phyloP scores from a whole-genome alignment of 108 stramenopile genomes.

The Epithemia pelagica region DNA sequence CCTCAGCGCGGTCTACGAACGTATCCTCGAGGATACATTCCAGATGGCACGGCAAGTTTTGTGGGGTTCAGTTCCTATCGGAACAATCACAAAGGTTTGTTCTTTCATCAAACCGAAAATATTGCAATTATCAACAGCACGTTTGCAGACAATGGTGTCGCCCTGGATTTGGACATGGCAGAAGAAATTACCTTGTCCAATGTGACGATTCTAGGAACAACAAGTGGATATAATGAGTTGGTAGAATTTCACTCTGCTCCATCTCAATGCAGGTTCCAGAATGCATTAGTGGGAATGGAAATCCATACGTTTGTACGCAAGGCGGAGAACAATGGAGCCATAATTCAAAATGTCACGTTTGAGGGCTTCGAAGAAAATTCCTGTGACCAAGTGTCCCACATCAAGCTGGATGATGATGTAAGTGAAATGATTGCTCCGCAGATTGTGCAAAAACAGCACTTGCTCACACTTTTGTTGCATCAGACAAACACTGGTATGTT shows the following conservation, averaged over 20 bases:
- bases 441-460: neutral
- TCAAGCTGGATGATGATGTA: neutral
- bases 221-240: neutral
- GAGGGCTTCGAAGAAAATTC: neutral
- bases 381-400: neutral
- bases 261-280: neutral
- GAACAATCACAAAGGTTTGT: neutral
- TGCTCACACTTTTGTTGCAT: neutral
- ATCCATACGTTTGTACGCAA: neutral
- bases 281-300: neutral
- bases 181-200: slow-evolving; percentile 8
- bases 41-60: neutral
- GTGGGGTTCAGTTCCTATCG: neutral
- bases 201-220: neutral
- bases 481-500: neutral
- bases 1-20: neutral
- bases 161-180: slow-evolving; percentile 3
- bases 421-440: neutral
- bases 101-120: slow-evolving; percentile 1
- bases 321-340: neutral
- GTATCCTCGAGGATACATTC: neutral
- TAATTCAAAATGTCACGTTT: neutral
- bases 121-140: neutral
- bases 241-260: neutral
- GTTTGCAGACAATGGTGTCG: slow-evolving; percentile 2